Conservation (phyloP, 768 basidiomycete genomes). For the Mycena kentingensis region DNA sequence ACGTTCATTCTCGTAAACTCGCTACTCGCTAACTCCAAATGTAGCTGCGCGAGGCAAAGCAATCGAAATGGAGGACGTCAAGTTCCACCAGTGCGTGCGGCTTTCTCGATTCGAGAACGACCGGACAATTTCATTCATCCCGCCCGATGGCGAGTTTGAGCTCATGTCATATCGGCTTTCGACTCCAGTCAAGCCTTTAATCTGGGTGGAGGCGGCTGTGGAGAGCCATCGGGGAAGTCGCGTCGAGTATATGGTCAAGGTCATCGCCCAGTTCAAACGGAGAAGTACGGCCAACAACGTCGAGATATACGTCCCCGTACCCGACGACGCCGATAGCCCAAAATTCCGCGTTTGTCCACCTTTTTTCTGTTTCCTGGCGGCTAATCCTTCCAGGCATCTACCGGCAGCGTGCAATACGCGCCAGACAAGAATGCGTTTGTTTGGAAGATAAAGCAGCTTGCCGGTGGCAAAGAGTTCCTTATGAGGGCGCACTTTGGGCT, state of each 20-base stretch:
- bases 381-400: constrained; percentile 67
- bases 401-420: constrained; percentile 93
- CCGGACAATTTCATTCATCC: constrained; percentile 98
- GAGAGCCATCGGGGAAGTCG: constrained; percentile 93
- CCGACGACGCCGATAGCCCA: constrained; percentile 96
- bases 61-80: constrained; percentile 99
- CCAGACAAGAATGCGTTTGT: constrained; percentile 98
- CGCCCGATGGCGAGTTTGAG: constrained; percentile 98
- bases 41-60: constrained; percentile 91
- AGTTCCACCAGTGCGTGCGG: constrained; percentile 99
- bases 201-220: constrained; percentile 97
- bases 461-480: constrained; percentile 92
- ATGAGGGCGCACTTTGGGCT: constrained; percentile 99
- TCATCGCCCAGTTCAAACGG: constrained; percentile 96
- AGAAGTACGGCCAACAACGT: constrained; percentile 97
- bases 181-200: constrained; percentile 93
- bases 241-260: constrained; percentile 95
- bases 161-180: constrained; percentile 97
- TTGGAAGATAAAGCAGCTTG: constrained; percentile 99
- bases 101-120: constrained; percentile 97
- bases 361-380: background rate
- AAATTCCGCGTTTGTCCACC: constrained; percentile 82
- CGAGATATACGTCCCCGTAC: constrained; percentile 98
- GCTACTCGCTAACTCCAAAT: background rate
- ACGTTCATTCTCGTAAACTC: background rate